Evolutionary conservation across 2,329 filamentous ascomycete genomes (phyloP).

Genomic region (Sporothrix pallida): DNA sequence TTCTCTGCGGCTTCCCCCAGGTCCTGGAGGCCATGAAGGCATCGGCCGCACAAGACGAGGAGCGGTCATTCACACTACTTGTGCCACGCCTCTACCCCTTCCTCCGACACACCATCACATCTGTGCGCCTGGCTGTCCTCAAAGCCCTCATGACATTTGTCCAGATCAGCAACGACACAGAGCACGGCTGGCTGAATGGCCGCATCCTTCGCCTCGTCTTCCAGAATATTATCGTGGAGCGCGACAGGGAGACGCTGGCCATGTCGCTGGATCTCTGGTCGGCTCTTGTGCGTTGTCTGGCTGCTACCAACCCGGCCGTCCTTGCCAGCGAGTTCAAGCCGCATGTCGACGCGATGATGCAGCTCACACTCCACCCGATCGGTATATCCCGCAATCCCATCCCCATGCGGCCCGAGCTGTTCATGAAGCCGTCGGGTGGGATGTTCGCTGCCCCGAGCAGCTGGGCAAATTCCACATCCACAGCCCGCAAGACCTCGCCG

Average conservation of each 20-base stretch:
- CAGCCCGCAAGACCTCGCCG: slow-evolving; percentile 57
- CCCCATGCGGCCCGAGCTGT: slow-evolving; percentile 86
- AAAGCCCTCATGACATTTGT: slow-evolving; percentile 93
- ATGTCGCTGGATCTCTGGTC: slow-evolving; percentile 88
- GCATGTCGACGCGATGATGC: slow-evolving; percentile 81
- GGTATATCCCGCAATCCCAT: slow-evolving; percentile 90
- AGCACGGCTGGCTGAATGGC: slow-evolving; percentile 90
- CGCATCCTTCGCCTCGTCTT: slow-evolving; percentile 87
- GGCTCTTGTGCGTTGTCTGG: slow-evolving; percentile 73
- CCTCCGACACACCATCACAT: slow-evolving; percentile 94
- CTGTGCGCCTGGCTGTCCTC: slow-evolving; percentile 88
- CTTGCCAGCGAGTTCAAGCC: slow-evolving; percentile 74
- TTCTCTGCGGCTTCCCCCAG: slow-evolving; percentile 91
- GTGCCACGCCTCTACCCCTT: slow-evolving; percentile 96
- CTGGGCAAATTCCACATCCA: slow-evolving; percentile 47
- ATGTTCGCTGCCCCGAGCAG: slow-evolving; percentile 67
- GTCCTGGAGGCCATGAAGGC: slow-evolving; percentile 92
- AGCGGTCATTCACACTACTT: slow-evolving; percentile 88
- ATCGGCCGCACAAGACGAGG: slow-evolving; percentile 80
- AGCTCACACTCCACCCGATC: slow-evolving; percentile 86
- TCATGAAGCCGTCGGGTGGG: slow-evolving; percentile 91
- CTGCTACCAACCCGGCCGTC: slow-evolving; percentile 62
- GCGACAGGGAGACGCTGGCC: slow-evolving; percentile 80
- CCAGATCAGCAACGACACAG: slow-evolving; percentile 77
- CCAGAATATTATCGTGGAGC: slow-evolving; percentile 93